Evolutionary conservation across 495 filamentous ascomycete species (phyloP), one percentile per base, ranked within the genome.

Genomic region (Tuber magnatum): DNA sequence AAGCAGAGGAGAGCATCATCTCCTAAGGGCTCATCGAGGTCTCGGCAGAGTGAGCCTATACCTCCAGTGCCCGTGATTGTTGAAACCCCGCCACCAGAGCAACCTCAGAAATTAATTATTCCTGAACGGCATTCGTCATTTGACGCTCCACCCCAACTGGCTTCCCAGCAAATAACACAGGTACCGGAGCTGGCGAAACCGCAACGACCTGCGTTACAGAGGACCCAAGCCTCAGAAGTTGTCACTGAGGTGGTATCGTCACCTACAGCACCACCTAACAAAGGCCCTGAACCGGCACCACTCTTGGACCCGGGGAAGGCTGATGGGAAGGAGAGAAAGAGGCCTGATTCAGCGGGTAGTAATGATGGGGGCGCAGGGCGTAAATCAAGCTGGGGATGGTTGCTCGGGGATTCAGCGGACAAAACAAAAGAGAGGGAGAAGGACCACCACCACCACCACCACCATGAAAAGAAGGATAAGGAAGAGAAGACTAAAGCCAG

Each of bases 371-470:
- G 83, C 6, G 70, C 75, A 20, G 83, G 85, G 7, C 86, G 90
- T 74, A 97, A 97, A 83, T 92, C 92, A n/a, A 93, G 92, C 77
- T 94, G 92, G 88, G 91, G 92, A 74, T 96, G 94, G 93, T 81
- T 92, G 32, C 79, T 90, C 28, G 90, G 91, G 32, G 78, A 82
- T 73, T 80, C 81, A 35, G 80, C 73, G 41, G 76, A 80, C 38
- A 85, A 80, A 82, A 85, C 76, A 78, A 86, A 75, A 83, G 88
- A 85, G 42, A 88, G 90, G 68, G 92, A 94, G 69, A 92, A 91
- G 80, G 89, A 91, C 70, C n/a, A 61, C 51, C n/a, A 61, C 28
- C 56, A 35, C 14, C 88, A 91, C 70, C n/a, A 61, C 56, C 24
- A n/a, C 48, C 28, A 65, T 32, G 88, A 92, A 73, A 90, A 92